Evolutionary conservation across 768 basidiomycete species (phyloP), one percentile per base, ranked within the genome.

Genomic region (Hysterangium stoloniferum): DNA sequence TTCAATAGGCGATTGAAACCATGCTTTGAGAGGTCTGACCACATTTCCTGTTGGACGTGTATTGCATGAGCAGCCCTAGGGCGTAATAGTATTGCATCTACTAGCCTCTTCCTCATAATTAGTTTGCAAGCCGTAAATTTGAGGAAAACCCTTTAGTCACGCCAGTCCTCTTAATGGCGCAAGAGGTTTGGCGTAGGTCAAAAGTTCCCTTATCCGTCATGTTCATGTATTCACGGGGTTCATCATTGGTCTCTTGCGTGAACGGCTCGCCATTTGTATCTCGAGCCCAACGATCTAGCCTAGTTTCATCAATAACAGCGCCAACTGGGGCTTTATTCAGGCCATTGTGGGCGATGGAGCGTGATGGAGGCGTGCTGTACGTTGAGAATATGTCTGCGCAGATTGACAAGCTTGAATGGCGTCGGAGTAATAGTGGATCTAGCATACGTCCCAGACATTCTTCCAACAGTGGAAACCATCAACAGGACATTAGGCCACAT

Each of bases 201-300:
- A 69, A 55, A 75, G 68, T 9, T n/a, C 84, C 83, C 36, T 81
- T 77, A 33, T 80, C 82, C 19, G 77, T 84, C 19, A 82, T 76
- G 66, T 89, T 86, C 56, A 91, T 72, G 58, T 82, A 85, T 56
- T 86, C 82, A 45, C 77, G 64, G 24, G 89, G 72, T 61, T 91
- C 88, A 35, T 84, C 78, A 63, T 86, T 89, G 15, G 84, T 82
- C 58, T 83, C 86, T 45, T 79, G 70, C 4, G 81, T 75, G 54
- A 90, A 86, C n/a, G 83, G 79, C 33, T 74, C 71, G n/a, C 87
- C 88, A 54, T 91, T 91, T 8, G 88, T 91, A 51, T 86, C 88
- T 22, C 66, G 66, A 11, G 87, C 86, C 82, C 84, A 91, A 36
- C 71, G 70, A 62, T 89, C 86, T 45, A 90, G 64, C 6, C 78